Conservation (phyloP, 345 rosid genomes). For the Dipteronia sinensis region DNA sequence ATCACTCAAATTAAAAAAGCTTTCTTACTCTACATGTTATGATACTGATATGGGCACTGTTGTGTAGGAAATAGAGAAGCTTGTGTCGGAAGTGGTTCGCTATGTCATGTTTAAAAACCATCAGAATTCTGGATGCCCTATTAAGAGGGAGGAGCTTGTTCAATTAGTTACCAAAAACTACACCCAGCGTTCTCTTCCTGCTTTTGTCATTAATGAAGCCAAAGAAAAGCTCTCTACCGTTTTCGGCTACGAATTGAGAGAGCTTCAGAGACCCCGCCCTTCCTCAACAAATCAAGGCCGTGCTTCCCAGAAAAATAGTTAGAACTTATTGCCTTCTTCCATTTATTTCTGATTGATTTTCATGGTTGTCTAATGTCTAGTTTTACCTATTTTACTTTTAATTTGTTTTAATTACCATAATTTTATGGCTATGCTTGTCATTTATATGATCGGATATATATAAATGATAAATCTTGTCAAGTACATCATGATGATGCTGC, state of each 20-base stretch:
- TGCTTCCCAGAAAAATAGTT: constrained; percentile 57
- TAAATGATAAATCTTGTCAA: no score
- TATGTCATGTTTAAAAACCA: constrained; percentile 74
- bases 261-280: constrained; percentile 73
- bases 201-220: constrained; percentile 69
- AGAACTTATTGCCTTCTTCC: background rate
- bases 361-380: background rate
- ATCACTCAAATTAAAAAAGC: background rate
- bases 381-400: background rate
- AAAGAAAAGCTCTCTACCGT: constrained; percentile 56
- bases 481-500: background rate
- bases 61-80: constrained; percentile 83
- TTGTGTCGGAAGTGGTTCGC: constrained; percentile 85
- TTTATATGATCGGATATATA: no score
- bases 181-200: constrained; percentile 62
- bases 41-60: background rate
- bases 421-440: no score
- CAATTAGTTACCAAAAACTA: constrained; percentile 82
- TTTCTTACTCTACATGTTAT: background rate
- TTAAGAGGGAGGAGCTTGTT: constrained; percentile 86
- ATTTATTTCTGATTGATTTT: background rate
- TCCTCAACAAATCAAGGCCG: constrained; percentile 52
- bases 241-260: constrained; percentile 79
- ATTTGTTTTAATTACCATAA: no score
- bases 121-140: constrained; percentile 79